Evolutionary conservation across 495 filamentous ascomycete species (phyloP).

Genomic region (Hypoxylon cercidicola): DNA sequence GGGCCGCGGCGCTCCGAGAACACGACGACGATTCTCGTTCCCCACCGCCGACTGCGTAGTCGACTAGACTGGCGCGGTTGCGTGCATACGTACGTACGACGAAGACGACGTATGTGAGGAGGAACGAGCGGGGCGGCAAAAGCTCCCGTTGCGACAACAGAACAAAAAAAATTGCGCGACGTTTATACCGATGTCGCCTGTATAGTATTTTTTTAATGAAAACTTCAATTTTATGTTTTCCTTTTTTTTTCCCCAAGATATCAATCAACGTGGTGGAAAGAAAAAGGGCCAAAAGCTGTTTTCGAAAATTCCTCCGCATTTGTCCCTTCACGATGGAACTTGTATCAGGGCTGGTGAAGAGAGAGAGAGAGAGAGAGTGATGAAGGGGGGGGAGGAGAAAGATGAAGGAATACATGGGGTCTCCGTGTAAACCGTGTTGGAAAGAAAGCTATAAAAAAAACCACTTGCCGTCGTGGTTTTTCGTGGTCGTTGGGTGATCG

Average conservation of each 20-base stretch:
- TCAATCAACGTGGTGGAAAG: slow-evolving; percentile 37
- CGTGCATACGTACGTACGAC: too few relatives aligned
- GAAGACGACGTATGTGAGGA: slow-evolving; percentile 5
- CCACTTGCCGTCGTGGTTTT: background rate
- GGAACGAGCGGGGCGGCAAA: slow-evolving; percentile 17
- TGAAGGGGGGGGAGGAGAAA: slow-evolving; percentile 19
- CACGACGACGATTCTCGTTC: slow-evolving; percentile 23
- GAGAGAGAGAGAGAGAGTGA: background rate
- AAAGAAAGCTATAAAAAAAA: slow-evolving; percentile 8
- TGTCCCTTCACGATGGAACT: slow-evolving; percentile 17
- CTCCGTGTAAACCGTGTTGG: slow-evolving; percentile 22
- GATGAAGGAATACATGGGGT: slow-evolving; percentile 20
- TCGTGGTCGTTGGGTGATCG: slow-evolving; percentile 22
- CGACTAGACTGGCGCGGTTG: too few relatives aligned
- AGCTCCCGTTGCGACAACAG: slow-evolving; percentile 22
- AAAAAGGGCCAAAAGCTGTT: slow-evolving; percentile 31
- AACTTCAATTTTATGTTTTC: slow-evolving; percentile 34
- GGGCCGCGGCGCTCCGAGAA: too few relatives aligned
- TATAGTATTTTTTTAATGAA: slow-evolving; percentile 48
- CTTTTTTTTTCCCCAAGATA: background rate
- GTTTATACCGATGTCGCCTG: slow-evolving; percentile 36
- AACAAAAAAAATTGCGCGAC: slow-evolving; percentile 34
- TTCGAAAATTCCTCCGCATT: slow-evolving; percentile 20
- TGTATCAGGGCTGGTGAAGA: slow-evolving; percentile 27
- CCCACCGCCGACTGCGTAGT: slow-evolving; percentile 1